Evolutionary conservation across 2,329 filamentous ascomycete species (phyloP).

Genomic region (Juglanconis juglandina): DNA sequence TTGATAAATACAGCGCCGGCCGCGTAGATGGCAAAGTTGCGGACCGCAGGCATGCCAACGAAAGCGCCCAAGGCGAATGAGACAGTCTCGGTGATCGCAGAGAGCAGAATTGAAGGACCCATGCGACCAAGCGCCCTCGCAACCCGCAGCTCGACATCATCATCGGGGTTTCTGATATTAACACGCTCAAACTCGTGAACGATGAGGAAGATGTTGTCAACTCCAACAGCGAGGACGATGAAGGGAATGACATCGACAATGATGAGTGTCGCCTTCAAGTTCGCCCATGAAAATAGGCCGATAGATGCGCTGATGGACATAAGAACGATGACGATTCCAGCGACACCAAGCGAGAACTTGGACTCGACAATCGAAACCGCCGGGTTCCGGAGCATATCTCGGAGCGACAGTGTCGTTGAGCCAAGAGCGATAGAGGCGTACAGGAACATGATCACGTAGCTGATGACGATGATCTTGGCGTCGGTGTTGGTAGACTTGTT

Average conservation of each 20-base stretch:
- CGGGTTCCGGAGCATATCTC: slow-evolving; percentile 76
- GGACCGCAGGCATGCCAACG: slow-evolving; percentile 95
- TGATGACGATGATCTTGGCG: slow-evolving; percentile 92
- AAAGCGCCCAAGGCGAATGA: slow-evolving; percentile 90
- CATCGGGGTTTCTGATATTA: slow-evolving; percentile 86
- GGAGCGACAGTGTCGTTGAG: slow-evolving; percentile 75
- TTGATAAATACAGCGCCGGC: slow-evolving; percentile 97
- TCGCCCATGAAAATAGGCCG: slow-evolving; percentile 86
- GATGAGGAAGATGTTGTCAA: slow-evolving; percentile 98
- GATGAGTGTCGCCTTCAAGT: slow-evolving; percentile 92
- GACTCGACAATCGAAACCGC: slow-evolving; percentile 85
- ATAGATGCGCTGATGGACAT: slow-evolving; percentile 98
- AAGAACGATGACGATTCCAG: slow-evolving; percentile 89
- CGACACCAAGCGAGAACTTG: slow-evolving; percentile 92
- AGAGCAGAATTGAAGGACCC: slow-evolving; percentile 93
- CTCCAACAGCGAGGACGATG: slow-evolving; percentile 90
- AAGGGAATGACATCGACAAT: slow-evolving; percentile 99
- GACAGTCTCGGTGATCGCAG: slow-evolving; percentile 88
- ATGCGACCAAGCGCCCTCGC: slow-evolving; percentile 89
- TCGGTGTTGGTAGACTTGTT: slow-evolving; percentile 99
- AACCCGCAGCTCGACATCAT: slow-evolving; percentile 80
- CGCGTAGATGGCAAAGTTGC: slow-evolving; percentile 95
- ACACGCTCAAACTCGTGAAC: slow-evolving; percentile 97
- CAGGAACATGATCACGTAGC: slow-evolving; percentile 98
- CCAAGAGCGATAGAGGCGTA: slow-evolving; percentile 92